A percentile compares a stretch with the other conserved stretches of the same genome.
Evolutionary conservation across 2,329 filamentous ascomycete species (phyloP).

Genomic region (Dendrostoma leiphaemia): DNA sequence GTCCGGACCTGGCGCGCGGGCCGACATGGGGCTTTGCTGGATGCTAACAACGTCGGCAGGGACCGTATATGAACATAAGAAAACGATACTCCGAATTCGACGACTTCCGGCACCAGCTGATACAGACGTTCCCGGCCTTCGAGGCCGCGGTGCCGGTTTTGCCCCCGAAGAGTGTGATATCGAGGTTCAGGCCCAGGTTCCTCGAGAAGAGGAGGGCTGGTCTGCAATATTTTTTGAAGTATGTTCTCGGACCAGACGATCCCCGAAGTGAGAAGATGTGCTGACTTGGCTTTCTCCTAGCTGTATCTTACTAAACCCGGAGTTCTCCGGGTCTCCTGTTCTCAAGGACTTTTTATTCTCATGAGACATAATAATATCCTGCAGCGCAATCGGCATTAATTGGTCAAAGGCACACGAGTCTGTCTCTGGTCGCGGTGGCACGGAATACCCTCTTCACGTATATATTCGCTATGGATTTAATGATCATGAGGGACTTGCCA

Average conservation of each 20-base stretch:
- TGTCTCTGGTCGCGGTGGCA: too few species aligned
- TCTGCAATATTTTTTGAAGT: conserved; percentile 93
- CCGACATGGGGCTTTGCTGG: too few species aligned
- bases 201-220: conserved; percentile 80
- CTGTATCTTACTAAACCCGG: conserved; percentile 87
- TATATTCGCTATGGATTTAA: conserved; percentile 14
- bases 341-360: conserved; percentile 87
- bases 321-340: conserved; percentile 88
- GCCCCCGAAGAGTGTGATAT: conserved; percentile 88
- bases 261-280: too few species aligned
- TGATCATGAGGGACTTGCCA: conserved; percentile 10
- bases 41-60: conserved; percentile 35
- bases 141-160: conserved; percentile 83
- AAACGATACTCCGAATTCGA: conserved; percentile 94
- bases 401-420: too few species aligned
- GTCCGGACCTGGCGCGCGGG: too few species aligned
- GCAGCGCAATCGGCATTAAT: too few species aligned
- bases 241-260: too few species aligned
- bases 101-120: conserved; percentile 69
- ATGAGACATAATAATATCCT: conserved; percentile 28
- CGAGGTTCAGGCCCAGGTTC: conserved; percentile 80
- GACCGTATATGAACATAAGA: conserved; percentile 59
- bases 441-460: conserved; percentile 14
- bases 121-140: conserved; percentile 80
- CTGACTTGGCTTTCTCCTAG: too few species aligned